Evolutionary conservation across 78 protist genomes (phyloP).

Genomic region (Speleostelium caveatum): DNA sequence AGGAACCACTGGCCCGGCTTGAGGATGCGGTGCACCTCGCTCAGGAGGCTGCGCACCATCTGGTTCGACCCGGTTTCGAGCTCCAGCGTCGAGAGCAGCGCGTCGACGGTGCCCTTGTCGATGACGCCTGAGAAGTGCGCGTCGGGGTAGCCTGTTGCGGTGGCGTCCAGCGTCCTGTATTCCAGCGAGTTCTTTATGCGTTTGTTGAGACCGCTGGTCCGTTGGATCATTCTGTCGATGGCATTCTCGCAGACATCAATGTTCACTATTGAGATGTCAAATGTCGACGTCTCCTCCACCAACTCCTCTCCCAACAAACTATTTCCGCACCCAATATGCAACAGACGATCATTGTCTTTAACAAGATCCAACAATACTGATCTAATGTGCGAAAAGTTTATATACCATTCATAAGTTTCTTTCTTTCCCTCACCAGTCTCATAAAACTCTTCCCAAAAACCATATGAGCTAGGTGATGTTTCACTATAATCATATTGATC

Average conservation of each 20-base stretch:
- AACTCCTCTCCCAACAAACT: constrained; percentile 65
- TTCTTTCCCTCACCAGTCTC: constrained; percentile 50
- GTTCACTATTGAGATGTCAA: background rate
- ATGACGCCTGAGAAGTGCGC: constrained; percentile 20
- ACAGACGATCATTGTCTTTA: constrained; percentile 15
- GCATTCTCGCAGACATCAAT: constrained; percentile 68
- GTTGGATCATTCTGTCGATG: constrained; percentile 41
- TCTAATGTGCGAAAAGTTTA: constrained; percentile 23
- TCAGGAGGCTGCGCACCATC: constrained; percentile 42
- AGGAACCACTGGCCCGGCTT: constrained; percentile 20
- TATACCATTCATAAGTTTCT: constrained; percentile 67
- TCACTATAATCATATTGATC: background rate
- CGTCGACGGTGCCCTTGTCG: constrained; percentile 67
- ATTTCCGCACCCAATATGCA: constrained; percentile 72
- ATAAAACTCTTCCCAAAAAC: constrained; percentile 70
- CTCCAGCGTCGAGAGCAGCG: constrained; percentile 43
- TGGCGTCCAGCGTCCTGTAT: constrained; percentile 35
- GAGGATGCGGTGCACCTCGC: constrained; percentile 46
- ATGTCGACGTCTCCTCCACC: background rate
- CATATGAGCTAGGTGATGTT: constrained; percentile 38
- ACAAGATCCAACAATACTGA: background rate
- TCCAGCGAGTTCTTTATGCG: constrained; percentile 17
- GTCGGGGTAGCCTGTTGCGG: background rate
- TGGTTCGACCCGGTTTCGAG: constrained; percentile 52
- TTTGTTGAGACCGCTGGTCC: background rate